Percentiles rank a stretch among this genome's conserved stretches.
These are phyloP conservation scores for Lactarius evosmus DNA, from an alignment of 768 basidiomycete genomes.

Conservation along the genomic window DNA sequence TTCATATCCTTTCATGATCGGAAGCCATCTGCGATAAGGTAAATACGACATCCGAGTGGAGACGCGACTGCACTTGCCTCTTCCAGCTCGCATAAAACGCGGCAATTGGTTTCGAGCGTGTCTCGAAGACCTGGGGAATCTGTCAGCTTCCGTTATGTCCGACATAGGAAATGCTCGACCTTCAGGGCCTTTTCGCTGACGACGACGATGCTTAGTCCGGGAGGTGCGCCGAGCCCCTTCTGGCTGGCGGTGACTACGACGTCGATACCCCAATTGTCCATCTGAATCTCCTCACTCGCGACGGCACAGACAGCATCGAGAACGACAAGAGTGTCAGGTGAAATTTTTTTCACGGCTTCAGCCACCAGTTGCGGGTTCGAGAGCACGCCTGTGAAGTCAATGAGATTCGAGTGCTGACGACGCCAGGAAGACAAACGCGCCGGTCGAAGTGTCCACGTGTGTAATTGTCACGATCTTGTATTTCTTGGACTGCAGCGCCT, in stretches of 20 bases:
- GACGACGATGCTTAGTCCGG: slow-evolving; percentile 84
- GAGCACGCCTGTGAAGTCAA: slow-evolving; percentile 59
- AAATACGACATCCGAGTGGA: neutral
- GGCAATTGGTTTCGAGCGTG: slow-evolving; percentile 58
- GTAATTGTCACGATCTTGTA: slow-evolving; percentile 93
- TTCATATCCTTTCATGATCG: slow-evolving; percentile 94
- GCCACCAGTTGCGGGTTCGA: slow-evolving; percentile 78
- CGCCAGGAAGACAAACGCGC: slow-evolving; percentile 35
- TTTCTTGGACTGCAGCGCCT: slow-evolving; percentile 69
- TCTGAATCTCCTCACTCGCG: slow-evolving; percentile 90
- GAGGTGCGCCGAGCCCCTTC: slow-evolving; percentile 91
- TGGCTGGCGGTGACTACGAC: slow-evolving; percentile 83
- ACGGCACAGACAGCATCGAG: slow-evolving; percentile 97
- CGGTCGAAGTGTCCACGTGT: slow-evolving; percentile 91
- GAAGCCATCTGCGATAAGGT: slow-evolving; percentile 62
- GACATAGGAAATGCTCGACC: slow-evolving; percentile 35
- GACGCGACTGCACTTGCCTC: slow-evolving; percentile 45
- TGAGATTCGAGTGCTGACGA: neutral
- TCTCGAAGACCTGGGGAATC: slow-evolving; percentile 50
- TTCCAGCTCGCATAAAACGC: slow-evolving; percentile 92
- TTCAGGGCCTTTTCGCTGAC: slow-evolving; percentile 78
- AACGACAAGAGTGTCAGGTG: slow-evolving; percentile 82
- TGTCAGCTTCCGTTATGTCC: neutral
- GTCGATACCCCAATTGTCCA: slow-evolving; percentile 93
- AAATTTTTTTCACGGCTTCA: slow-evolving; percentile 65